Conservation (phyloP, 1,139 yeast genomes). For the Suhomyces bolitotheri region DNA sequence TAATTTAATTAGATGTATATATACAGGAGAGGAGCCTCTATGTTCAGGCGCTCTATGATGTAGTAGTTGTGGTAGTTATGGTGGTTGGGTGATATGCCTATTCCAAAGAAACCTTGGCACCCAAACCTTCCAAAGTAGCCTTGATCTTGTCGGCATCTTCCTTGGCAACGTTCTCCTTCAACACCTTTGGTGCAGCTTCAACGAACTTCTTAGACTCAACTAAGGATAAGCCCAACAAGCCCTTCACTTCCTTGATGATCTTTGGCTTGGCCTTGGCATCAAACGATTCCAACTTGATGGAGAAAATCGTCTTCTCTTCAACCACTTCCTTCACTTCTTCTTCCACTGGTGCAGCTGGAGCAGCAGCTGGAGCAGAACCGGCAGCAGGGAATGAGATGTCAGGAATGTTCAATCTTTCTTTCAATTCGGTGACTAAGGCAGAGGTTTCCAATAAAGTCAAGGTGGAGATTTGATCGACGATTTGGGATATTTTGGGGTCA, state of each 20-base stretch:
- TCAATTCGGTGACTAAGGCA: slow-evolving; percentile 76
- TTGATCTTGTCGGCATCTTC: slow-evolving; percentile 93
- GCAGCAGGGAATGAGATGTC: slow-evolving; percentile 87
- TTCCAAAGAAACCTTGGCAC: slow-evolving; percentile 90
- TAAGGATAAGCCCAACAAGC: slow-evolving; percentile 83
- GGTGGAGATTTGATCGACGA: slow-evolving; percentile 88
- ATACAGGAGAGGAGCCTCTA: slow-evolving; percentile 16
- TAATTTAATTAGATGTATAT: slow-evolving; percentile 16
- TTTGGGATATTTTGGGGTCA: slow-evolving; percentile 83
- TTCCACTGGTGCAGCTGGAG: slow-evolving; percentile 69
- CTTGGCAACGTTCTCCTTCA: slow-evolving; percentile 82
- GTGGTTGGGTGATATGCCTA: slow-evolving; percentile 33
- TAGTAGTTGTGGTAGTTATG: background rate
- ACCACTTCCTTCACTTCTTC: slow-evolving; percentile 78
- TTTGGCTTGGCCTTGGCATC: slow-evolving; percentile 96
- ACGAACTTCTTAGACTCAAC: slow-evolving; percentile 98
- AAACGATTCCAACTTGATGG: slow-evolving; percentile 87
- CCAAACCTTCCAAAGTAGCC: slow-evolving; percentile 87
- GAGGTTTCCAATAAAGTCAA: slow-evolving; percentile 91
- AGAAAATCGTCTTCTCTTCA: slow-evolving; percentile 92
- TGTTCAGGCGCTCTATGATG: slow-evolving; percentile 2
- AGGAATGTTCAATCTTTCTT: slow-evolving; percentile 84
- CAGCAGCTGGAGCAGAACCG: slow-evolving; percentile 64
- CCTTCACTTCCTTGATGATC: slow-evolving; percentile 95
- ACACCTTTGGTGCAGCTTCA: slow-evolving; percentile 93